Conservation (phyloP, 2,329 filamentous ascomycete species). For the Penicillium sclerotigenum region DNA sequence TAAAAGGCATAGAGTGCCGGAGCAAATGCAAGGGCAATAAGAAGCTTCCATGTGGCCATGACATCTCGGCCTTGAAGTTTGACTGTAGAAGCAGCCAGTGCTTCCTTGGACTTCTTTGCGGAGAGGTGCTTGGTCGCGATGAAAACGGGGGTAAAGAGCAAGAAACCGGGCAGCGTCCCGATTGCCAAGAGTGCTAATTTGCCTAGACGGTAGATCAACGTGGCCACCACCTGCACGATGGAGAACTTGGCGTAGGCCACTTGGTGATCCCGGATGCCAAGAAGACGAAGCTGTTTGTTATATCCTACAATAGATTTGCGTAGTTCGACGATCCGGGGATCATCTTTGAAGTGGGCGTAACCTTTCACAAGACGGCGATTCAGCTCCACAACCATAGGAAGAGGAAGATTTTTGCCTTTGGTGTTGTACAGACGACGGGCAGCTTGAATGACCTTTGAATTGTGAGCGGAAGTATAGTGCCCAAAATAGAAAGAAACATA, state of each 20-base stretch:
- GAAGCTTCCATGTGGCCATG: constrained; percentile 89
- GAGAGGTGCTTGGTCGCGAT: constrained; percentile 80
- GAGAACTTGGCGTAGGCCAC: constrained; percentile 87
- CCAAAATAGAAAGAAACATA: constrained; percentile 28
- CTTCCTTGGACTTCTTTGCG: constrained; percentile 75
- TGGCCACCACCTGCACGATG: constrained; percentile 68
- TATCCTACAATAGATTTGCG: constrained; percentile 76
- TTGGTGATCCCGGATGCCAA: constrained; percentile 90
- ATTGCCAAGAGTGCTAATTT: constrained; percentile 75
- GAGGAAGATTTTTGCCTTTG: constrained; percentile 85
- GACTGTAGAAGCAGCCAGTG: constrained; percentile 78
- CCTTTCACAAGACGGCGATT: constrained; percentile 88
- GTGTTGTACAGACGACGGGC: constrained; percentile 90
- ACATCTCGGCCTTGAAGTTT: constrained; percentile 87
- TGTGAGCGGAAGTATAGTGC: constrained; percentile 29
- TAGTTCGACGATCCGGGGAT: constrained; percentile 74
- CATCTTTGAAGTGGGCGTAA: constrained; percentile 88
- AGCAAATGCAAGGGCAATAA: constrained; percentile 80
- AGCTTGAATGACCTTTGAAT: constrained; percentile 73
- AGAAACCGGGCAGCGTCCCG: constrained; percentile 77
- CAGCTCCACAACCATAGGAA: constrained; percentile 89
- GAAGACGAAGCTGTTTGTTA: constrained; percentile 78
- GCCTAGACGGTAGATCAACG: constrained; percentile 72
- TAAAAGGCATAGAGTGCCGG: constrained; percentile 81
- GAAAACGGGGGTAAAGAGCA: constrained; percentile 87